Percentiles rank a stretch among this genome's conserved stretches.
Evolutionary conservation across 345 rosid species (phyloP).

Genomic region (Corymbia maculata): DNA sequence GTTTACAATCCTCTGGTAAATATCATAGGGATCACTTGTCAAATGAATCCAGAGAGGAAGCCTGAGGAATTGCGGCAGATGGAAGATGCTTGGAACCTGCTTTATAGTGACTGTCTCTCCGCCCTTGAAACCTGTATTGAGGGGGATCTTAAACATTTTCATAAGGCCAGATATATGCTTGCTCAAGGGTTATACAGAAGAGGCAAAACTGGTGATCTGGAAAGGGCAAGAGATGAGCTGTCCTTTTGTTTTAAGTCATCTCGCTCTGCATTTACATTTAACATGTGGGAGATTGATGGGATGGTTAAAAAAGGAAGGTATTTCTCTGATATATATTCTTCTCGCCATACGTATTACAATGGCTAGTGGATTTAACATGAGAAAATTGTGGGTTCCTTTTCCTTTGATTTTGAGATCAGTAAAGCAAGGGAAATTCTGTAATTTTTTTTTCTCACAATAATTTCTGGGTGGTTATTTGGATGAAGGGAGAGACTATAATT

Average conservation of each 20-base stretch:
- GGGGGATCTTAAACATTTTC: constrained; percentile 98
- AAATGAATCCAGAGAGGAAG: constrained; percentile 23
- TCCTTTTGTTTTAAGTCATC: constrained; percentile 92
- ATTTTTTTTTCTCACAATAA: background rate
- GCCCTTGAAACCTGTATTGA: constrained; percentile 83
- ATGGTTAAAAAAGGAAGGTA: constrained; percentile 96
- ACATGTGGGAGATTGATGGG: constrained; percentile 99
- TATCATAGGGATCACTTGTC: constrained; percentile 25
- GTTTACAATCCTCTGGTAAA: constrained; percentile 22
- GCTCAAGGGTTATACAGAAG: constrained; percentile 79
- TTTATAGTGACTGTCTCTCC: constrained; percentile 78
- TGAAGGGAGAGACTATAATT: background rate
- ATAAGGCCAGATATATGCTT: constrained; percentile 95
- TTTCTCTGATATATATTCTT: background rate
- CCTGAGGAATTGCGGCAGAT: constrained; percentile 31
- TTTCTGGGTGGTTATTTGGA: background rate
- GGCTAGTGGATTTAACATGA: background rate
- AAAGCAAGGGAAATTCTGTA: background rate
- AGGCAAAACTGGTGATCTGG: constrained; percentile 66
- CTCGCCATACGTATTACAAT: background rate
- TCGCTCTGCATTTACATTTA: constrained; percentile 85
- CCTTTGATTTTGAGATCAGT: background rate
- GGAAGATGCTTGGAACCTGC: constrained; percentile 78
- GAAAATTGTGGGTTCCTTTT: background rate
- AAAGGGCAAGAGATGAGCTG: constrained; percentile 88